Conservation (phyloP, 1,284 basidiomycete species). For the Ustilago nuda region DNA sequence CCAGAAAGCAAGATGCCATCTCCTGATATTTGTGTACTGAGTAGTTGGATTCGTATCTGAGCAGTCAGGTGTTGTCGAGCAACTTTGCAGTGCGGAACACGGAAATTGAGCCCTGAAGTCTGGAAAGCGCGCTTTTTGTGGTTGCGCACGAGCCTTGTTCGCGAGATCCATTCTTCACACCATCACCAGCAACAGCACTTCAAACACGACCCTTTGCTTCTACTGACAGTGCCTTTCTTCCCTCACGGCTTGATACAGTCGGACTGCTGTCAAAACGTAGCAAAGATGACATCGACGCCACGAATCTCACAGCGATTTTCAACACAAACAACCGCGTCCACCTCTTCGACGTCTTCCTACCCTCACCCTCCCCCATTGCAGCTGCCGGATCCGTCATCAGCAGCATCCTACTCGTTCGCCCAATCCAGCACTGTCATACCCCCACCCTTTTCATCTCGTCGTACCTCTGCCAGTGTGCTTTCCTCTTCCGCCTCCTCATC, state of each 20-base stretch:
- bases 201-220: background rate
- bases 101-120: background rate
- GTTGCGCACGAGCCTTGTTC: conserved; percentile 36
- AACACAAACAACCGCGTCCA: conserved; percentile 32
- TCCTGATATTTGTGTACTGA: too few relatives aligned
- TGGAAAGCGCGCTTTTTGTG: background rate
- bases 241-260: background rate
- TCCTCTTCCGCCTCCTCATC: conserved; percentile 13
- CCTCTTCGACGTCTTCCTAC: conserved; percentile 16
- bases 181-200: background rate
- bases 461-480: conserved; percentile 17
- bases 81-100: background rate
- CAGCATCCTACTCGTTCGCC: conserved; percentile 28
- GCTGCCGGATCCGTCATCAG: background rate
- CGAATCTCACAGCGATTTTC: conserved; percentile 38
- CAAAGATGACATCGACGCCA: conserved; percentile 29
- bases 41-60: too few relatives aligned
- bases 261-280: background rate
- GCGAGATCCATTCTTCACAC: background rate
- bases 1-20: background rate
- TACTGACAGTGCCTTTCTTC: background rate
- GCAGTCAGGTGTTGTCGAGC: background rate
- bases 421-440: conserved; percentile 6
- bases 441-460: conserved; percentile 29
- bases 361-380: background rate